Conservation (phyloP, 768 basidiomycete species). For the Pilatotrama ljubarskyi region DNA sequence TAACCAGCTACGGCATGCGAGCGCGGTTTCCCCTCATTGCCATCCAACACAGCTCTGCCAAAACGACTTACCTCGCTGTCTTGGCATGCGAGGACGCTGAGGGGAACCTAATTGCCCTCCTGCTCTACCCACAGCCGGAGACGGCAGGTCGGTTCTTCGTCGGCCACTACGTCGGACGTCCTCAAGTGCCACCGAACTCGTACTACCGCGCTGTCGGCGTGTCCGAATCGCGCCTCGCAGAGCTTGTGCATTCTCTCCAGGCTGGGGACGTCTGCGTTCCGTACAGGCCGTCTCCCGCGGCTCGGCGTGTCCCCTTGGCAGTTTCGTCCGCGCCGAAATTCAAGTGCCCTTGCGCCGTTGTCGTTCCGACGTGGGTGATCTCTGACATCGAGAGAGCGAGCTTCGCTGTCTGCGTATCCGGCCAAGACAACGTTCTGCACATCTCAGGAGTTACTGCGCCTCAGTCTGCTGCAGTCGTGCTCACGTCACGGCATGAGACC, state of each 20-base stretch:
- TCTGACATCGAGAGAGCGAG: not conserved
- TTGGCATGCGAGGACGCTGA: slow-evolving; percentile 8
- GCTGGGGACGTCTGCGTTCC: slow-evolving; percentile 12
- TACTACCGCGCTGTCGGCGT: slow-evolving; percentile 10
- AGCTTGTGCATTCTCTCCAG: not conserved
- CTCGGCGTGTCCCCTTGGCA: not conserved
- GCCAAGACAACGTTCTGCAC: not conserved
- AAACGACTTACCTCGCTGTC: slow-evolving; percentile 14
- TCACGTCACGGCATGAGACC: not conserved
- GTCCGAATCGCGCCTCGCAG: not conserved
- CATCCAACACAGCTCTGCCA: not conserved
- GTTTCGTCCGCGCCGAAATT: not conserved
- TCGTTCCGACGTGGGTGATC: slow-evolving; percentile 9
- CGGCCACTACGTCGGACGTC: slow-evolving; percentile 17
- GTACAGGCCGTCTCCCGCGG: not conserved
- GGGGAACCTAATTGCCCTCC: slow-evolving; percentile 2
- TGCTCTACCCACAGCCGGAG: slow-evolving; percentile 9
- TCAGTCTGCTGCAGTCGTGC: not conserved
- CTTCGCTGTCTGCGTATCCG: not conserved
- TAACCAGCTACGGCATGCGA: slow-evolving; percentile 16
- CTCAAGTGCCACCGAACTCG: slow-evolving; percentile 5
- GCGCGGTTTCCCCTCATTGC: slow-evolving; percentile 7
- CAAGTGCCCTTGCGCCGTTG: slow-evolving; percentile 8
- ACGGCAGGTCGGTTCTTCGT: slow-evolving; percentile 7
- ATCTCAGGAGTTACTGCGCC: not conserved